phyloP scores from a whole-genome alignment of 768 basidiomycete species.

The Mycena olivaceomarginata region DNA sequence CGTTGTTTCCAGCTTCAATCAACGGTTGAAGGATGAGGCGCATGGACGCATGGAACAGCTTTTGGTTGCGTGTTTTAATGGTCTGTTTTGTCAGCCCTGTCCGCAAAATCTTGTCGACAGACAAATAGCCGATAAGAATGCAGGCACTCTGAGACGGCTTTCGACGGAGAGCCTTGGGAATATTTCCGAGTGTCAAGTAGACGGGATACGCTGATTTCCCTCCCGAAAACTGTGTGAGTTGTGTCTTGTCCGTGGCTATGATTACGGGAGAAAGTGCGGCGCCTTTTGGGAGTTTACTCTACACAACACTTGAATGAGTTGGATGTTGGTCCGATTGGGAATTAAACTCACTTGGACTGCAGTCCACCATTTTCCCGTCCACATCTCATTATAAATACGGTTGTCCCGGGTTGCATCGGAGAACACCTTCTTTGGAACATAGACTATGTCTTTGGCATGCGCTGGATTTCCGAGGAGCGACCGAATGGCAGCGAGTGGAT shows the following conservation, averaged over 20 bases:
- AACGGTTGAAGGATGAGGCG: constrained; percentile 54
- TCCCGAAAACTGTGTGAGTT: background rate
- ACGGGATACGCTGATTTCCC: background rate
- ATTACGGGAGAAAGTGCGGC: constrained; percentile 5
- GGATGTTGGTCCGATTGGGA: background rate
- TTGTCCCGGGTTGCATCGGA: constrained; percentile 35
- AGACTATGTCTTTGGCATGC: constrained; percentile 51
- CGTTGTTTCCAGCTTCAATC: constrained; percentile 47
- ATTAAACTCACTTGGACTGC: constrained; percentile 54
- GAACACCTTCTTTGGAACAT: constrained; percentile 51
- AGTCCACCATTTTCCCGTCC: constrained; percentile 61
- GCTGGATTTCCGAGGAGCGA: constrained; percentile 54
- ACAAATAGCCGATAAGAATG: background rate
- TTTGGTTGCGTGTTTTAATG: constrained; percentile 21
- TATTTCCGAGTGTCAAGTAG: background rate
- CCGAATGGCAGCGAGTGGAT: constrained; percentile 55
- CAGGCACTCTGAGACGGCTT: background rate
- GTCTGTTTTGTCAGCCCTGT: constrained; percentile 29
- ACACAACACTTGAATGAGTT: background rate
- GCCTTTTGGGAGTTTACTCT: constrained; percentile 3
- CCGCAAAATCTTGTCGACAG: constrained; percentile 12
- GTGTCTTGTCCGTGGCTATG: too few relatives aligned
- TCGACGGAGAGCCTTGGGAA: background rate
- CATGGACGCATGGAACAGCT: constrained; percentile 57
- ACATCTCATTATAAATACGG: constrained; percentile 59